Base-by-base conservation (phyloP, 2,329 filamentous ascomycete genomes). In the Pyrenochaeta sp. region DNA sequence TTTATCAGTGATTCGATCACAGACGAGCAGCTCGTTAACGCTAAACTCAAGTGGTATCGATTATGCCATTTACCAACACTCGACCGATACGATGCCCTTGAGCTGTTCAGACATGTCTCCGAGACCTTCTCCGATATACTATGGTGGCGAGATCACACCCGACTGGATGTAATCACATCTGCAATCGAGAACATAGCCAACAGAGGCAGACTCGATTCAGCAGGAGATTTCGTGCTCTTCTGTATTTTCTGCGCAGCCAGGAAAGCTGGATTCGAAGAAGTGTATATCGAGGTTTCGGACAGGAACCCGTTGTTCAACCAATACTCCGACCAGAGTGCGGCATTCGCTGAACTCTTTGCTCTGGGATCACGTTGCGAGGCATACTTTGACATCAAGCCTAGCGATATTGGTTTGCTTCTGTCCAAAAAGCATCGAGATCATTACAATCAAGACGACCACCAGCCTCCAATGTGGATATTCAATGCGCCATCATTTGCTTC, bases 301-400 rank as follows among this genome's bases (percentile, higher is more conserved):
- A 74, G 82, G 6, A 85, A 84, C 54, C 83, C 82, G 0, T 69
- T 85, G 7, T 83, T 84, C 63, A 81, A 84, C 40, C 74, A 78
- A 14, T 82, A 84, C 42, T 73, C 81, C 2, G 83, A 86, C 43
- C 83, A 86, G 61, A 82, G 83, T 10, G 83, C 82, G 21, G 81
- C 81, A 6, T 86, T 86, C 55, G 79, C 83, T 1, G 83, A 86
- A 59, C 77, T 84, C 0, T 86, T 84, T 65, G 83, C 82, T 0
- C 71, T 85, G 2, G 83, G 83, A 1, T 85, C 83, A 3, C 79
- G 82, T 40, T 86, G 83, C 56, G 81, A 85, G 47, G 74, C 79
- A 1, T 86, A 85, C 57, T 84, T 86, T 44, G 82, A 82, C 45
- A 76, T 85, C 35, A 60, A 57, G 28, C 69, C 63, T 1, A 72